Percentiles rank a stretch among this genome's conserved stretches.
Conservation (phyloP, 2,329 filamentous ascomycete species). For the Beauveria rudraprayagi region DNA sequence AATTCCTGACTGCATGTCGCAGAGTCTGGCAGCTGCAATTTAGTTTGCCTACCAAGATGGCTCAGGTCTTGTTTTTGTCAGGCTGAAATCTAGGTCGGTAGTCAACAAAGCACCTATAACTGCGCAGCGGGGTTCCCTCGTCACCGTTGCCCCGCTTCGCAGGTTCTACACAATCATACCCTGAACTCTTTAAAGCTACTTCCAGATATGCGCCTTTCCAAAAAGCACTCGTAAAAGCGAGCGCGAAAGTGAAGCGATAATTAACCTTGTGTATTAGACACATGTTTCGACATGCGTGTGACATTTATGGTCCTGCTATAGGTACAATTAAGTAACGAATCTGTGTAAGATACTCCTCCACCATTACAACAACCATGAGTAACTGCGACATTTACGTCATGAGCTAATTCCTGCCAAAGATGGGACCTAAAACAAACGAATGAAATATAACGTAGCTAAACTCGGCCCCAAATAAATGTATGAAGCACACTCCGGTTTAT, state of each 20-base stretch:
- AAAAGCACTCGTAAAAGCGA: background rate
- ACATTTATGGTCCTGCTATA: constrained; percentile 3
- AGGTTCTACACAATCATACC: background rate
- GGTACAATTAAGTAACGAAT: constrained; percentile 11
- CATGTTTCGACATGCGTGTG: constrained; percentile 1
- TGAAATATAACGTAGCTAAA: constrained; percentile 13
- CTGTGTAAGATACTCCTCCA: constrained; percentile 4
- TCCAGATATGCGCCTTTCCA: too few species aligned
- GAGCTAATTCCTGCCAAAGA: constrained; percentile 14
- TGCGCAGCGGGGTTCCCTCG: background rate
- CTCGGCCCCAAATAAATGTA: constrained; percentile 11
- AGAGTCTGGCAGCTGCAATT: background rate
- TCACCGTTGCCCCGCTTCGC: constrained; percentile 7
- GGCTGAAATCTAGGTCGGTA: background rate
- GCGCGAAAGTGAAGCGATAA: background rate
- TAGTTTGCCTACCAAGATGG: background rate
- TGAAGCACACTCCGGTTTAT: background rate
- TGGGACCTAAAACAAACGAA: constrained; percentile 13
- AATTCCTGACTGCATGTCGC: constrained; percentile 68
- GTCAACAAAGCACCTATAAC: background rate
- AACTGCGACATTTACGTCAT: constrained; percentile 5
- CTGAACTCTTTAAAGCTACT: background rate
- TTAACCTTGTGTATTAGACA: background rate
- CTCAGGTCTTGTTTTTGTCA: background rate
- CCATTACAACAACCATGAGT: constrained; percentile 6